Conservation (phyloP, 495 filamentous ascomycete genomes). For the Pyrenula aspistea region DNA sequence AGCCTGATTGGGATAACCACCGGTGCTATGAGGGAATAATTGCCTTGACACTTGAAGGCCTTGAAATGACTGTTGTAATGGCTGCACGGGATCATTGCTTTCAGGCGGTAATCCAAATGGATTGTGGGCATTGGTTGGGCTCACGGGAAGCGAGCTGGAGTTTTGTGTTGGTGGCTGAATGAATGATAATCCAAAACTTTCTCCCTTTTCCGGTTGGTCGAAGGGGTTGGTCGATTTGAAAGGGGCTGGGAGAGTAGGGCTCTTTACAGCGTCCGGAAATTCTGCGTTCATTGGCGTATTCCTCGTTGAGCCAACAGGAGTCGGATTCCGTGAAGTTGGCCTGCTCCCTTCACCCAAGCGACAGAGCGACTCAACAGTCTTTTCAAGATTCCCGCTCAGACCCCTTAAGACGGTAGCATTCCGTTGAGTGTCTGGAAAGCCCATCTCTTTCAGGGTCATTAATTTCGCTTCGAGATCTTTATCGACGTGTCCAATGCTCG, state of each 20-base stretch:
- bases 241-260: slow-evolving; percentile 15
- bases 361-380: slow-evolving; percentile 69
- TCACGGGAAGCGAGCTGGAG: not conserved
- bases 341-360: slow-evolving; percentile 59
- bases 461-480: slow-evolving; percentile 57
- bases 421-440: slow-evolving; percentile 72
- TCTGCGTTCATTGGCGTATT: slow-evolving; percentile 13
- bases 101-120: slow-evolving; percentile 50
- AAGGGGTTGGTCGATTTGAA: slow-evolving; percentile 37
- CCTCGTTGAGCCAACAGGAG: slow-evolving; percentile 20
- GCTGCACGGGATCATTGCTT: slow-evolving; percentile 43
- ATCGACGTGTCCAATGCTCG: slow-evolving; percentile 46
- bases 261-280: slow-evolving; percentile 2
- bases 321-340: slow-evolving; percentile 25
- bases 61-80: slow-evolving; percentile 59
- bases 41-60: slow-evolving; percentile 58
- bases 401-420: slow-evolving; percentile 71
- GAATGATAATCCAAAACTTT: not conserved
- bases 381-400: slow-evolving; percentile 71
- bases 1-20: slow-evolving; percentile 53
- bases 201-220: slow-evolving; percentile 23
- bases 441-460: slow-evolving; percentile 75
- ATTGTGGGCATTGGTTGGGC: slow-evolving; percentile 34
- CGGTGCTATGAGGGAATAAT: slow-evolving; percentile 75
- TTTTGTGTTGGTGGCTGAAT: slow-evolving; percentile 12